These are phyloP conservation scores for Xerocomus brunneocitrinus DNA, from an alignment of 768 basidiomycete genomes.

Conservation along the genomic window DNA sequence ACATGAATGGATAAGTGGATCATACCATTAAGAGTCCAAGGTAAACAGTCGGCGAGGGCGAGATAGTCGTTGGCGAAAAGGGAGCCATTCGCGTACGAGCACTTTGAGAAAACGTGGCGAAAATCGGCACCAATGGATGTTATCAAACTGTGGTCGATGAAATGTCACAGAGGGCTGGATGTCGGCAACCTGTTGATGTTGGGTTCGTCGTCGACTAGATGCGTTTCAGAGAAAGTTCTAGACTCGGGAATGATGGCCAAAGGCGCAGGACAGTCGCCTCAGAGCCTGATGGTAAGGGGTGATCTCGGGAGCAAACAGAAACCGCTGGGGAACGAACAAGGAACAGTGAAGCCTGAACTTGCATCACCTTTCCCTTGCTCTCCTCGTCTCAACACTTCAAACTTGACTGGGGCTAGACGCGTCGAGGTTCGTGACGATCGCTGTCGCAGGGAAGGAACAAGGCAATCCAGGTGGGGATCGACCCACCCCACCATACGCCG, in stretches of 20 bases:
- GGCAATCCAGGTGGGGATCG: background rate
- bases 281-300: background rate
- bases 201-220: background rate
- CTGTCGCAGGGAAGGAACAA: background rate
- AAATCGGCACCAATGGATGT: background rate
- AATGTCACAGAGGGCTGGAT: background rate
- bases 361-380: background rate
- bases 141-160: background rate
- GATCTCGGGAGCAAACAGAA: background rate
- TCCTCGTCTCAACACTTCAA: background rate
- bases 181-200: background rate
- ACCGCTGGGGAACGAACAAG: background rate
- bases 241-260: background rate
- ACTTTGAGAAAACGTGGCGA: too few relatives aligned
- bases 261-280: background rate
- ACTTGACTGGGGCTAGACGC: background rate
- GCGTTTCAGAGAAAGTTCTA: background rate
- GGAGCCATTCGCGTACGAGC: background rate
- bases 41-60: too few relatives aligned
- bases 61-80: background rate
- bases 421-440: background rate
- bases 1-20: too few relatives aligned
- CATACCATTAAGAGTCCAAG: too few relatives aligned
- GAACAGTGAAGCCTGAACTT: background rate
- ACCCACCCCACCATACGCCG: background rate